Evolutionary conservation across 148 eudicot genomes (phyloP).

Genomic region (Amaranthus hypochondriacus): DNA sequence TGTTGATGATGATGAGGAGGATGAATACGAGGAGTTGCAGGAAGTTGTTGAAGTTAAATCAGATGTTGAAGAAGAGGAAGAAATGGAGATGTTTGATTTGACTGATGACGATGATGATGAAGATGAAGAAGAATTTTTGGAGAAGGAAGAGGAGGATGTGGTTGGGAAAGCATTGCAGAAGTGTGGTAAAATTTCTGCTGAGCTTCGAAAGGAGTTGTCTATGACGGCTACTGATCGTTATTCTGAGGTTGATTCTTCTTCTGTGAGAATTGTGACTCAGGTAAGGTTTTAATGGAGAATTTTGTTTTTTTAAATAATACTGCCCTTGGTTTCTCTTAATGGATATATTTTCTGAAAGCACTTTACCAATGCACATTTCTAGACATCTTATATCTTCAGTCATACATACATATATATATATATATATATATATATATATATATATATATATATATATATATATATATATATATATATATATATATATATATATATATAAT

Average conservation of each 20-base stretch:
- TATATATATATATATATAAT: no score
- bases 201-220: slow-evolving; percentile 63
- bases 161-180: slow-evolving; percentile 79
- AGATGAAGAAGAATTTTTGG: slow-evolving; percentile 31
- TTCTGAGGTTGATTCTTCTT: slow-evolving; percentile 64
- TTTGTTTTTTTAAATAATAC: background rate
- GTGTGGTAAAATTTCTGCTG: slow-evolving; percentile 76
- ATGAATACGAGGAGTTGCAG: slow-evolving; percentile 34
- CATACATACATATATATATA: no score
- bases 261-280: slow-evolving; percentile 83
- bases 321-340: no score
- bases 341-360: no score
- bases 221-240: slow-evolving; percentile 38
- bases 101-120: slow-evolving; percentile 34
- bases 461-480: no score
- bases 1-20: slow-evolving; percentile 64
- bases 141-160: slow-evolving; percentile 62
- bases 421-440: no score
- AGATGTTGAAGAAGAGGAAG: slow-evolving; percentile 24
- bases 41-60: slow-evolving; percentile 31
- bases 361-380: no score
- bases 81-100: slow-evolving; percentile 26
- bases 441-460: no score
- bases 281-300: slow-evolving; percentile 26
- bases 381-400: no score